phyloP scores from a whole-genome alignment of 169 alveolate genomes.

The Plasmodium berghei region DNA sequence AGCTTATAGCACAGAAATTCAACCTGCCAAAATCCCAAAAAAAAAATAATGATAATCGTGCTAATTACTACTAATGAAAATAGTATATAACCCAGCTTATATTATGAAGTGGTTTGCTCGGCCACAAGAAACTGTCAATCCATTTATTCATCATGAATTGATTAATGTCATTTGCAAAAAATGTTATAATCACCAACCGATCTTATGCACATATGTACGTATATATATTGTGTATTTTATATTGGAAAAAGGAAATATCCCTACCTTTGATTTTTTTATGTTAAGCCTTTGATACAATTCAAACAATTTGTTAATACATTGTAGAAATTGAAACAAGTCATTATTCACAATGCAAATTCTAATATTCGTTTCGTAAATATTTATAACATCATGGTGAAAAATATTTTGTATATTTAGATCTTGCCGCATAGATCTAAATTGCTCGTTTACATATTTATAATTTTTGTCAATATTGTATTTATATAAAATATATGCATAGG shows the following conservation, averaged over 20 bases:
- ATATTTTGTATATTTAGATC: constrained; percentile 95
- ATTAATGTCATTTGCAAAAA: no score
- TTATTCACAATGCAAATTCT: constrained; percentile 93
- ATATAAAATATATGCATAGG: constrained; percentile 82
- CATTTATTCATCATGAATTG: not conserved
- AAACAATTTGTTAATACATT: constrained; percentile 94
- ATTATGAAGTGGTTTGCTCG: no score
- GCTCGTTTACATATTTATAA: constrained; percentile 91
- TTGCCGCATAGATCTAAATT: constrained; percentile 93
- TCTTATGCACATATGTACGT: constrained; percentile 5
- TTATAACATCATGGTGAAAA: constrained; percentile 89
- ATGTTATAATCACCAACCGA: no score
- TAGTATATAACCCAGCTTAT: no score
- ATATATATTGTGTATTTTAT: not conserved
- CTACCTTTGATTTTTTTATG: constrained; percentile 76
- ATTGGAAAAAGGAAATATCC: not conserved
- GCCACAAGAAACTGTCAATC: not conserved
- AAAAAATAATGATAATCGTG: not conserved
- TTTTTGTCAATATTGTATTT: constrained; percentile 80
- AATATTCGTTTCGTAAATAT: constrained; percentile 94
- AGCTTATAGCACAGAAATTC: constrained; percentile 80
- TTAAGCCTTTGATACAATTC: constrained; percentile 86
- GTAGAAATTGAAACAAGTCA: constrained; percentile 95
- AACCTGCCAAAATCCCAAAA: constrained; percentile 42
- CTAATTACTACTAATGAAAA: no score